These are phyloP conservation scores for Endoconidiophora laricicola DNA, from an alignment of 2,329 filamentous ascomycete species.

Conservation along the genomic window DNA sequence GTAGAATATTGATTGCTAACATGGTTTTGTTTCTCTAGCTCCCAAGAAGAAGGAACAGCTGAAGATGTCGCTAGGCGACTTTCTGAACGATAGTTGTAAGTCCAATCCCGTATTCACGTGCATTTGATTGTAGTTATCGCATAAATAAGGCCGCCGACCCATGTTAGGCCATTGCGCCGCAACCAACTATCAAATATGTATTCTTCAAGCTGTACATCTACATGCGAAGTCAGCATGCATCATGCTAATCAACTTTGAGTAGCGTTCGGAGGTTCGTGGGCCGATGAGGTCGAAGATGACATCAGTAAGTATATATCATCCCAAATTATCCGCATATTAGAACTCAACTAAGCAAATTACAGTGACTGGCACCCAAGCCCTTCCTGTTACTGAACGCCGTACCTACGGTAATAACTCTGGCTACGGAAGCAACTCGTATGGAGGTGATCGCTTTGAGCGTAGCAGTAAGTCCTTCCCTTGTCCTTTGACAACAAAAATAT, in stretches of 20 bases:
- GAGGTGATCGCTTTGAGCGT: constrained; percentile 1
- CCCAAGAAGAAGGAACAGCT: constrained; percentile 85
- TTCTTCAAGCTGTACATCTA: too few relatives aligned
- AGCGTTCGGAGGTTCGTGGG: constrained; percentile 64
- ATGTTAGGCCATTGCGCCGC: background rate
- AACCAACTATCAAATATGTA: background rate
- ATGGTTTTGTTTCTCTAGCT: constrained; percentile 34
- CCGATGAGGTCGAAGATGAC: constrained; percentile 93
- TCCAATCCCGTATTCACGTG: background rate
- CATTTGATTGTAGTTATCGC: background rate
- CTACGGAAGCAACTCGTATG: constrained; percentile 19
- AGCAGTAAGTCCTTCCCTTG: background rate
- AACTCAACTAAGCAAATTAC: background rate
- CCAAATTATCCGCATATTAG: background rate
- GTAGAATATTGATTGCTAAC: constrained; percentile 9
- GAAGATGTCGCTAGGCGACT: constrained; percentile 96
- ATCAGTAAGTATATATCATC: constrained; percentile 43
- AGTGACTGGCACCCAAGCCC: constrained; percentile 36
- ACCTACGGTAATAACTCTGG: constrained; percentile 18
- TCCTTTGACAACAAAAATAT: constrained; percentile 1
- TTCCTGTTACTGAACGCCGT: constrained; percentile 33
- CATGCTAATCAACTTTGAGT: background rate
- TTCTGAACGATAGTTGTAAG: constrained; percentile 54
- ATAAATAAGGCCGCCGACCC: background rate
- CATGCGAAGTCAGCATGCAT: too few relatives aligned